These are phyloP conservation scores for Geotrichum macrosporum DNA, from an alignment of 1,139 yeast genomes.

Conservation along the genomic window DNA sequence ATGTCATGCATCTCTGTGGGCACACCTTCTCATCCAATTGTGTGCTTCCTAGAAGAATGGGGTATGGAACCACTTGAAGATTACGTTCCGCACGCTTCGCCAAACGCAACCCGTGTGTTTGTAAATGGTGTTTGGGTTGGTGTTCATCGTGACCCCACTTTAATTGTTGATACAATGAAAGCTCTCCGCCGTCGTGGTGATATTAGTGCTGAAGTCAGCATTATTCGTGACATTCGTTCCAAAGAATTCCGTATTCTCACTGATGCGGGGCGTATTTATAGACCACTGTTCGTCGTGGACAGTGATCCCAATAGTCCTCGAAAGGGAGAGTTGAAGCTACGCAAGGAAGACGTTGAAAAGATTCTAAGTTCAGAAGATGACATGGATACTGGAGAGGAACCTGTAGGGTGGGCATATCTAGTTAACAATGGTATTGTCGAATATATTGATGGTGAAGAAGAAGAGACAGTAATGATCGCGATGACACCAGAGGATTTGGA, in stretches of 20 bases:
- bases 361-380: conserved; percentile 63
- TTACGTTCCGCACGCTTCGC: conserved; percentile 87
- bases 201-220: conserved; percentile 92
- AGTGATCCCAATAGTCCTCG: conserved; percentile 67
- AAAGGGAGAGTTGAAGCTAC: conserved; percentile 74
- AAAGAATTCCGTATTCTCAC: conserved; percentile 93
- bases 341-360: conserved; percentile 75
- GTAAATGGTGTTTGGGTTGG: conserved; percentile 99
- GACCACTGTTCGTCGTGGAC: conserved; percentile 90
- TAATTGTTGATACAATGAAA: conserved; percentile 84
- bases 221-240: conserved; percentile 94
- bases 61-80: conserved; percentile 98
- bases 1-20: conserved; percentile 99
- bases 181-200: conserved; percentile 93
- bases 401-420: conserved; percentile 76
- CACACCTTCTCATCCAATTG: conserved; percentile 89
- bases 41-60: conserved; percentile 95
- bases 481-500: conserved; percentile 98
- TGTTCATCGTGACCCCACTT: conserved; percentile 93
- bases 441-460: conserved; percentile 96
- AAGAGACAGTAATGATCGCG: conserved; percentile 95
- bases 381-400: conserved; percentile 48
- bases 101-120: conserved; percentile 89
- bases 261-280: conserved; percentile 97
- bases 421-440: conserved; percentile 85